These are phyloP conservation scores for Pythium periplocum DNA, from an alignment of 352 stramenopile species.

Conservation along the genomic window DNA sequence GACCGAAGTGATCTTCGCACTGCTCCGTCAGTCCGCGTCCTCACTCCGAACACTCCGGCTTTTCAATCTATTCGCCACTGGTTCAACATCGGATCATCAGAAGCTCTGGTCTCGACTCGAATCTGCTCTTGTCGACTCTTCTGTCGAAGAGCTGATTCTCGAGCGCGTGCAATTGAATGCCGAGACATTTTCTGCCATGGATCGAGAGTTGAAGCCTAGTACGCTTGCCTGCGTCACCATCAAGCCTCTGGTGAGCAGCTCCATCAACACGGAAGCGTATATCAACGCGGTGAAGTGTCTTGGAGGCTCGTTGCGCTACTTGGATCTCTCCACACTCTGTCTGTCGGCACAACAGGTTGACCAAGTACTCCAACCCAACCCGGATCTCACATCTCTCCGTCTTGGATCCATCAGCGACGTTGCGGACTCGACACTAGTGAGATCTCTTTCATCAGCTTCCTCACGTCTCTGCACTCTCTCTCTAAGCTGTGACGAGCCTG, in stretches of 20 bases:
- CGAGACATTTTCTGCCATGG: too few relatives aligned
- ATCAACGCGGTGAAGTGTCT: neutral
- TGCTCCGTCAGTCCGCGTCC: neutral
- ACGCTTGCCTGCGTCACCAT: neutral
- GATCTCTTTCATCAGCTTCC: neutral
- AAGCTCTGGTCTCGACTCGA: conserved; percentile 1
- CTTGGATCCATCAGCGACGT: neutral
- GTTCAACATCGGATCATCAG: neutral
- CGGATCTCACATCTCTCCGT: neutral
- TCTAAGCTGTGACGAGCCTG: conserved; percentile 1
- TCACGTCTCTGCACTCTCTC: neutral
- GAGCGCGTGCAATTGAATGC: conserved; percentile 1
- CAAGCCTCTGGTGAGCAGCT: conserved; percentile 1
- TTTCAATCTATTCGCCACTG: conserved; percentile 5
- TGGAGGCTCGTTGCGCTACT: neutral
- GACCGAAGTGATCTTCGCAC: neutral
- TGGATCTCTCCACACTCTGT: conserved; percentile 1
- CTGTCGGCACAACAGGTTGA: neutral
- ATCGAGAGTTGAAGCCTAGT: neutral
- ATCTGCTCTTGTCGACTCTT: neutral
- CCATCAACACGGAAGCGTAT: neutral
- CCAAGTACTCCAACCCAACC: neutral
- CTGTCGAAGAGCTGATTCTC: conserved; percentile 1
- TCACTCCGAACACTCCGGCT: conserved; percentile 1
- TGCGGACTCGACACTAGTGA: neutral